Base-by-base conservation (phyloP, 2,329 filamentous ascomycete genomes). In the Plenodomus lindquistii region DNA sequence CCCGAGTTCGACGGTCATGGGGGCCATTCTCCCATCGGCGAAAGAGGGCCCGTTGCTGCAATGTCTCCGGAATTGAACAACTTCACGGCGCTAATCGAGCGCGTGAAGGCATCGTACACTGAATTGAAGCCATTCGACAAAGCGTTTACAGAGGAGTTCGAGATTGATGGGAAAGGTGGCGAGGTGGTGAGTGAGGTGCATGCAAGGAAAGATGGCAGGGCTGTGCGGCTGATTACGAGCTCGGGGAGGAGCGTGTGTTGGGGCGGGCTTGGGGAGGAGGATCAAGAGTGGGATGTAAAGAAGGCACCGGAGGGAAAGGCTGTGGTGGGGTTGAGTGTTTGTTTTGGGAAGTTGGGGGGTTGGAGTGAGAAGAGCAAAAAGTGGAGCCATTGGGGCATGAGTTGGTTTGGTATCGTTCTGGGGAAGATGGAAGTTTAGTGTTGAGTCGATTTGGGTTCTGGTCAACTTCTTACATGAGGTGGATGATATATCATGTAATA, bases 131-230 rank as follows among this genome's bases (percentile, higher is more conserved):
- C 17, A 7, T 19, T 29, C 18, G 17, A 27, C 36, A 44, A 10
- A 6, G 22, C 22, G 22, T 37, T 15, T 21, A 53, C 44, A 42
- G 13, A 27, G 31, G 15, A 44, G 10, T 57, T 63, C 22, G 41
- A 52, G 0, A 49, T 62, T 10, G 54, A 63, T 17, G 52, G 54
- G 2, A 31, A 44, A 11, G 51, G 50, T 2, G 59, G 59, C 0
- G 61, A 61, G 46, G 19, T 52, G 6, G 44, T 65, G n/a, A 55
- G 45, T 3, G 59, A 57, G 29, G 56, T 65, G 4, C 46, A 55
- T 35, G 52, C 52, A 9, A 43, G 41, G 35, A 18, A 39, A 17
- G 52, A 52, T 15, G 37, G 45, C 17, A 46, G 38, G 35, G 55
- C 56, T 20, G 21, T 63, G 0, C 54, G 50, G 29, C 20, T 65